These are phyloP conservation scores for Cercospora berteroae DNA, from an alignment of 2,329 filamentous ascomycete species.

Conservation along the genomic window DNA sequence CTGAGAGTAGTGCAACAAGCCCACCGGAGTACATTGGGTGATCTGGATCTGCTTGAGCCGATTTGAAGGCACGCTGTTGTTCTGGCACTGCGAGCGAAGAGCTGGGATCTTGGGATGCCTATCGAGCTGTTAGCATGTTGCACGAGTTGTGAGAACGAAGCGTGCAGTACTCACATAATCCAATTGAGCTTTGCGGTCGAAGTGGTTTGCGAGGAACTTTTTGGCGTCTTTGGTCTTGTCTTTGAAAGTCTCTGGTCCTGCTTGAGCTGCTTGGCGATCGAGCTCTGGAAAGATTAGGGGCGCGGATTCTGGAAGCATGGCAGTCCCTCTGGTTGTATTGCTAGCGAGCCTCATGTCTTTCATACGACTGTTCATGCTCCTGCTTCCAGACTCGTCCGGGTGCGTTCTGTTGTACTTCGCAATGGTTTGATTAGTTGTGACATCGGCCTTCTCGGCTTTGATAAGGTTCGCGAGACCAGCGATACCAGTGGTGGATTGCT, in stretches of 20 bases:
- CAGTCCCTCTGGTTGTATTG: conserved; percentile 43
- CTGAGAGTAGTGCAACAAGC: conserved; percentile 48
- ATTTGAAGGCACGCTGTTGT: conserved; percentile 43
- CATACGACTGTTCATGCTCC: conserved; percentile 31
- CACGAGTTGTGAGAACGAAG: background rate
- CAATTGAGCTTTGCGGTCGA: conserved; percentile 51
- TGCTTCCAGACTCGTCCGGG: conserved; percentile 7
- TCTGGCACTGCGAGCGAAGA: conserved; percentile 39
- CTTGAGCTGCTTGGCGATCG: conserved; percentile 32
- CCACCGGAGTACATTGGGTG: conserved; percentile 52
- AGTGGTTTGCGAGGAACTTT: conserved; percentile 49
- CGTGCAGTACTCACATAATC: conserved; percentile 40
- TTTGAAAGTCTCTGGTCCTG: conserved; percentile 31
- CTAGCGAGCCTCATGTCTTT: conserved; percentile 41
- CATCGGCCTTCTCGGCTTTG: conserved; percentile 36
- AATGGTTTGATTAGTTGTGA: conserved; percentile 38
- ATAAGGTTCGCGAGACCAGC: conserved; percentile 19
- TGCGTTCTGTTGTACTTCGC: conserved; percentile 24
- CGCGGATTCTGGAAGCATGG: conserved; percentile 48
- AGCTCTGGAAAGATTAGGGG: conserved; percentile 51
- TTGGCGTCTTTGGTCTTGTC: conserved; percentile 33
- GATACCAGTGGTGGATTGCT: conserved; percentile 6
- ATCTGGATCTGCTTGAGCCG: conserved; percentile 53
- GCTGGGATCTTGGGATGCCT: conserved; percentile 42
- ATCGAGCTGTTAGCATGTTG: conserved; percentile 34